These are phyloP conservation scores for Didymella lethalis DNA, from an alignment of 2,329 filamentous ascomycete genomes.

Conservation along the genomic window DNA sequence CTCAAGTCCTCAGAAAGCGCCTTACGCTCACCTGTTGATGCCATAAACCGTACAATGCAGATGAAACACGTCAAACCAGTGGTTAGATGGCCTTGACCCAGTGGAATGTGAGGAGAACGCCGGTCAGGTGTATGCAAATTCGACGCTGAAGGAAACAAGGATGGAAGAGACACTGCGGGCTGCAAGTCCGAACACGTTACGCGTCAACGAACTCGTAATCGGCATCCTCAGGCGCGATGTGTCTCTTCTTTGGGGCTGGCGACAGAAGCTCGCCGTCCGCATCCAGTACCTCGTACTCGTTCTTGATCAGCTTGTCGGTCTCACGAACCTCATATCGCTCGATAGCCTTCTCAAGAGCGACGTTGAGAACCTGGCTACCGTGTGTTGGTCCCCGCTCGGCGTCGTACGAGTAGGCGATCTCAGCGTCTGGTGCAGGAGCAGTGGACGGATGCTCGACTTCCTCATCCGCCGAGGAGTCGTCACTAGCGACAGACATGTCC, in stretches of 20 bases:
- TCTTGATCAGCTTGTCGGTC: constrained; percentile 67
- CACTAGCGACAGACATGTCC: constrained; percentile 53
- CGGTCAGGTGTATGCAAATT: constrained; percentile 32
- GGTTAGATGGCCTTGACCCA: constrained; percentile 28
- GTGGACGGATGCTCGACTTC: constrained; percentile 55
- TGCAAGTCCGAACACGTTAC: constrained; percentile 18
- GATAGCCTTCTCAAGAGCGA: constrained; percentile 65
- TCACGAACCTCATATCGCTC: constrained; percentile 67
- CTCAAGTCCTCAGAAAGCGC: constrained; percentile 56
- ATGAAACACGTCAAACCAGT: constrained; percentile 29
- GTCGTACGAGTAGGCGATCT: constrained; percentile 64
- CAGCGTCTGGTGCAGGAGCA: constrained; percentile 56
- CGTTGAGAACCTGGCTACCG: constrained; percentile 65
- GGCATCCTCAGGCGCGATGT: constrained; percentile 48
- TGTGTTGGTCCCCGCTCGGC: constrained; percentile 58
- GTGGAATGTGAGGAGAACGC: constrained; percentile 33
- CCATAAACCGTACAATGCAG: constrained; percentile 48
- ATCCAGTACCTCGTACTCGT: constrained; percentile 65
- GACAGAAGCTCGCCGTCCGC: constrained; percentile 51
- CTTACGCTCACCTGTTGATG: constrained; percentile 53
- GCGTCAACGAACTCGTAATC: constrained; percentile 54
- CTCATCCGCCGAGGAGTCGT: constrained; percentile 55
- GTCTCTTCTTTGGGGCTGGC: constrained; percentile 43
- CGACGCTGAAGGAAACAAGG: constrained; percentile 27
- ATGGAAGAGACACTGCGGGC: constrained; percentile 6